These are phyloP conservation scores for Linaria vulgaris DNA, from an alignment of 257 asterid species.

Conservation along the genomic window DNA sequence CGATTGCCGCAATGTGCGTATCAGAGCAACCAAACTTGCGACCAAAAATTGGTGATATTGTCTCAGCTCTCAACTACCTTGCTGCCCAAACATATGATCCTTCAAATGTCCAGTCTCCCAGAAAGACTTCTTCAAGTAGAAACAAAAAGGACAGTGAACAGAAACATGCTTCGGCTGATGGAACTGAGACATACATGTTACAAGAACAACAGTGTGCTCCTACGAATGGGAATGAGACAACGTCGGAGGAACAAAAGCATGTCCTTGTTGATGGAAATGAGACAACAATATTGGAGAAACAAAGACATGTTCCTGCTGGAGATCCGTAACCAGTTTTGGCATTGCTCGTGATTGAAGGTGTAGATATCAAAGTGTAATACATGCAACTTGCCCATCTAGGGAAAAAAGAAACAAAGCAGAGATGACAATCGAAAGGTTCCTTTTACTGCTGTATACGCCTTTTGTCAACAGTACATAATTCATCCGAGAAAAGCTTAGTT, in stretches of 20 bases:
- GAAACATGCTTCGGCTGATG: not conserved
- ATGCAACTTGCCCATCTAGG: not conserved
- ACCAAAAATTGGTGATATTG: slow-evolving; percentile 53
- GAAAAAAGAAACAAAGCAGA: not conserved
- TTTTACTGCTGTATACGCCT: not conserved
- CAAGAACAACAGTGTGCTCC: not conserved
- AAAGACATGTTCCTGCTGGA: not conserved
- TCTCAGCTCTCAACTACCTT: slow-evolving; percentile 54
- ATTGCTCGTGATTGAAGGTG: slow-evolving; percentile 21
- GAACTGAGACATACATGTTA: not conserved
- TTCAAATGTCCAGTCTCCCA: slow-evolving; percentile 12
- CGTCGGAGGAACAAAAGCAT: not conserved
- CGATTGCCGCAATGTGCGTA: slow-evolving; percentile 72
- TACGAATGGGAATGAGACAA: slow-evolving; percentile 1
- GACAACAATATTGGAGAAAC: not conserved
- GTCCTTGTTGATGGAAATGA: not conserved
- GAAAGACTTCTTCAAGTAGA: slow-evolving; percentile 19
- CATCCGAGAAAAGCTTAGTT: not conserved
- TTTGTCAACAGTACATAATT: not conserved
- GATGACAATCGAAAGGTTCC: not conserved
- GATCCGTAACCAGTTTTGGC: slow-evolving; percentile 25
- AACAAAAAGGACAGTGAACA: slow-evolving; percentile 23
- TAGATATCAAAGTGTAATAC: not conserved
- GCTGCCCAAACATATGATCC: slow-evolving; percentile 41
- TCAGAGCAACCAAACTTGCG: slow-evolving; percentile 56